phyloP scores from a whole-genome alignment of 208 protist species.

The Phytomonas francai region DNA sequence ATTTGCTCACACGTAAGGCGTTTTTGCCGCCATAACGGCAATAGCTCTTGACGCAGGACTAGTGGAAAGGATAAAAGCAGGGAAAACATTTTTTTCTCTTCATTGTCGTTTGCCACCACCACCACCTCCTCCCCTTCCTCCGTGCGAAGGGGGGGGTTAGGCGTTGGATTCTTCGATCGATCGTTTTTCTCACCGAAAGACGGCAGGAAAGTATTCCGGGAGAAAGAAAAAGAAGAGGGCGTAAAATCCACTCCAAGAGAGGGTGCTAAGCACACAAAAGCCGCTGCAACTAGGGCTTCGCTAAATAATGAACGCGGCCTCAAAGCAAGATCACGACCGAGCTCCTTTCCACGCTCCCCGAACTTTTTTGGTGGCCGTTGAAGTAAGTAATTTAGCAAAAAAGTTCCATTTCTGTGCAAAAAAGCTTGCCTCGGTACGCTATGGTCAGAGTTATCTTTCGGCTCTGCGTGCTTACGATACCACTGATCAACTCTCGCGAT shows the following conservation, averaged over 20 bases:
- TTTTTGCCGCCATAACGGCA: not conserved
- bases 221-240: not conserved
- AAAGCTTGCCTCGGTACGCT: not conserved
- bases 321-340: not conserved
- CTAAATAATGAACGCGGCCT: not conserved
- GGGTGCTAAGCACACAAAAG: not conserved
- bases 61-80: not conserved
- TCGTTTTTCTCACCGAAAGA: not conserved
- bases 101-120: too few species aligned
- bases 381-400: not conserved
- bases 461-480: not conserved
- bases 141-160: too few species aligned
- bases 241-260: not conserved
- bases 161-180: too few species aligned
- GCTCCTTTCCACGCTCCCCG: not conserved
- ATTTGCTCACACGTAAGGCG: not conserved
- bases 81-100: not conserved
- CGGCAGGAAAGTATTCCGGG: not conserved
- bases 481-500: not conserved
- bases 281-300: not conserved
- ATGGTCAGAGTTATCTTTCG: not conserved
- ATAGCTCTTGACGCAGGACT: not conserved
- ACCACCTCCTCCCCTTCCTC: not conserved
- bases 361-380: not conserved
- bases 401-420: not conserved